phyloP scores from a whole-genome alignment of 2,329 filamentous ascomycete species.

The Alternaria consortialis region DNA sequence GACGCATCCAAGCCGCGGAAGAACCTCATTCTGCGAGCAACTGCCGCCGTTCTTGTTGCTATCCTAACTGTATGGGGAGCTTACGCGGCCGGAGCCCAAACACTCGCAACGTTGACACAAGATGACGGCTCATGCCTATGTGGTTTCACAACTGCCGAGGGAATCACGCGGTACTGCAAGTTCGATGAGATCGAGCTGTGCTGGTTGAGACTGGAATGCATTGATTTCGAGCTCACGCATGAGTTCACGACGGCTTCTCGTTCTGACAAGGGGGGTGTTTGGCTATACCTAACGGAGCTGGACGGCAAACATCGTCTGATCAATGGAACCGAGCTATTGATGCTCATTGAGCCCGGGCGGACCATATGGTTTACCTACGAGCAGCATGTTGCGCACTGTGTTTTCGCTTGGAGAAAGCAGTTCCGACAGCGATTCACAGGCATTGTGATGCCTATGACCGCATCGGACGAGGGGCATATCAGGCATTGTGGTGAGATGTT shows the following conservation, averaged over 20 bases:
- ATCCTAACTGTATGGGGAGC: neutral
- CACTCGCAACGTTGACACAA: neutral
- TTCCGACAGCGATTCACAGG: neutral
- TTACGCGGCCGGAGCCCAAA: neutral
- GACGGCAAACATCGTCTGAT: neutral
- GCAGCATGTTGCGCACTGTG: neutral
- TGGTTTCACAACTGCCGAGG: neutral
- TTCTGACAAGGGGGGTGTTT: neutral
- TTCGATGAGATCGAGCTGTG: neutral
- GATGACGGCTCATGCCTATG: neutral
- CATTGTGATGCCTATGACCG: neutral
- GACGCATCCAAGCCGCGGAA: neutral
- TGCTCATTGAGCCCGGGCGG: neutral
- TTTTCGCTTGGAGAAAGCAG: conserved; percentile 1
- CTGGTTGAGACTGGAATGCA: neutral
- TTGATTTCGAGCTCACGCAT: neutral
- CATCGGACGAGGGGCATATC: neutral
- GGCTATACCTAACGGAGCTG: neutral
- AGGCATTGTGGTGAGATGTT: neutral
- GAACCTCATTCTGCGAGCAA: neutral
- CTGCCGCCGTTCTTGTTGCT: neutral
- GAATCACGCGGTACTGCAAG: neutral
- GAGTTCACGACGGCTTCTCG: neutral
- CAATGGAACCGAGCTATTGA: neutral
- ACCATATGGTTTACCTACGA: conserved; percentile 1